phyloP scores from a whole-genome alignment of 495 filamentous ascomycete genomes.

The Penicillium subrubescens region DNA sequence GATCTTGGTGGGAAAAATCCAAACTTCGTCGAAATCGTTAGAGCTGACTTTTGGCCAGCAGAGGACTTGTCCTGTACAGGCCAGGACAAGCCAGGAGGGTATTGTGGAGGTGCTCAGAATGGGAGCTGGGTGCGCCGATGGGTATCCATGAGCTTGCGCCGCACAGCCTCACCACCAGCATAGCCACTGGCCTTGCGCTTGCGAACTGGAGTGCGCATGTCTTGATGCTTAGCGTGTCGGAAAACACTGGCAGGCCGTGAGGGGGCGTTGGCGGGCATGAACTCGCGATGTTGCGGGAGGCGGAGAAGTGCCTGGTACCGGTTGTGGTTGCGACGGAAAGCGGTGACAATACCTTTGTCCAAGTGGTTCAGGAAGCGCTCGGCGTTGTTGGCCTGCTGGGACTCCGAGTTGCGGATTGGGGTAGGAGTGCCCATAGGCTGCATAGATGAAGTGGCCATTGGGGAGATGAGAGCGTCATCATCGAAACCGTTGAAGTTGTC shows the following conservation, averaged over 20 bases:
- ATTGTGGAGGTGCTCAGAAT: slow-evolving; percentile 27
- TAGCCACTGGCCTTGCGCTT: slow-evolving; percentile 46
- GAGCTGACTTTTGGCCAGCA: slow-evolving; percentile 7
- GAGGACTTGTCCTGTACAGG: background rate
- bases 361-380: slow-evolving; percentile 68
- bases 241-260: slow-evolving; percentile 51
- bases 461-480: slow-evolving; percentile 41
- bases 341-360: slow-evolving; percentile 68
- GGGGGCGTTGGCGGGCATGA: slow-evolving; percentile 52
- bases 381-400: slow-evolving; percentile 53
- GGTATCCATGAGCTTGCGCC: slow-evolving; percentile 51
- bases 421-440: slow-evolving; percentile 46
- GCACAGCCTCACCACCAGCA: slow-evolving; percentile 47
- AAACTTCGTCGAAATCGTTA: slow-evolving; percentile 30
- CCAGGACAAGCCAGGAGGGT: background rate
- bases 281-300: slow-evolving; percentile 57
- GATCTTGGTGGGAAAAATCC: slow-evolving; percentile 22
- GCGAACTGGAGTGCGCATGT: slow-evolving; percentile 46
- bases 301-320: slow-evolving; percentile 69
- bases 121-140: slow-evolving; percentile 45
- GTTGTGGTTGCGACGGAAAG: slow-evolving; percentile 78
- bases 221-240: slow-evolving; percentile 44
- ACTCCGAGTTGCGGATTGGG: slow-evolving; percentile 52
- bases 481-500: slow-evolving; percentile 41
- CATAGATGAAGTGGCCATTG: slow-evolving; percentile 38